phyloP scores from a whole-genome alignment of 2,329 filamentous ascomycete species.

The Leptographium procerum region DNA sequence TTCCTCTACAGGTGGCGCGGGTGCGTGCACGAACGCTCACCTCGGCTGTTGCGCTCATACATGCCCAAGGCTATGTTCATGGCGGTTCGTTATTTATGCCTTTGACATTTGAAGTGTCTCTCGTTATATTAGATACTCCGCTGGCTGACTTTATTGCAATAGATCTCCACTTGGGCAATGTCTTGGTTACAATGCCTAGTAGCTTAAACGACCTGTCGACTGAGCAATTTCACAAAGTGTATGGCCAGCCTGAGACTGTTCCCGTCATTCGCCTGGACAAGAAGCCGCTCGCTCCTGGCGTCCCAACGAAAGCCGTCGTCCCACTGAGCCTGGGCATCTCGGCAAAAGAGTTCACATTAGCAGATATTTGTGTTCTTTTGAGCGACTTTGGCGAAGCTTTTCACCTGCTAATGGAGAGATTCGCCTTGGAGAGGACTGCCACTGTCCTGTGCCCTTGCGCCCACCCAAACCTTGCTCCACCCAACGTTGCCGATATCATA shows the following conservation, averaged over 20 bases:
- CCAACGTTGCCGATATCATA: not conserved
- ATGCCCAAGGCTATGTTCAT: not conserved
- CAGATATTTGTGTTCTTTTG: not conserved
- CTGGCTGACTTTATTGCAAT: too few relatives aligned
- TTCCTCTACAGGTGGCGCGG: not conserved
- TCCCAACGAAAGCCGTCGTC: not conserved
- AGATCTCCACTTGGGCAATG: not conserved
- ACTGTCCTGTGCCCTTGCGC: not conserved
- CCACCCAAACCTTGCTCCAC: not conserved
- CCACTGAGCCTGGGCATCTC: not conserved
- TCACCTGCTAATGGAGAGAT: not conserved
- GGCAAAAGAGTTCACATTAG: not conserved
- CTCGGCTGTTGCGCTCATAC: not conserved
- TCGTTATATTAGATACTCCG: too few relatives aligned
- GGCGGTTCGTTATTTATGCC: not conserved
- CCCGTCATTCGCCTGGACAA: not conserved
- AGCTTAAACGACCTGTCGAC: not conserved
- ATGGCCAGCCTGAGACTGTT: not conserved
- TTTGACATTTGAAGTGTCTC: not conserved
- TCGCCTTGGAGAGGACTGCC: not conserved
- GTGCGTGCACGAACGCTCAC: not conserved
- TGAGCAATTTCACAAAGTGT: not conserved
- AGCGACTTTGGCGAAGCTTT: constrained; percentile 1
- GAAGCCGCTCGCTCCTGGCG: not conserved
- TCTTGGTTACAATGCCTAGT: not conserved